Conservation (phyloP, 768 basidiomycete species). For the Mycena haematopus region DNA sequence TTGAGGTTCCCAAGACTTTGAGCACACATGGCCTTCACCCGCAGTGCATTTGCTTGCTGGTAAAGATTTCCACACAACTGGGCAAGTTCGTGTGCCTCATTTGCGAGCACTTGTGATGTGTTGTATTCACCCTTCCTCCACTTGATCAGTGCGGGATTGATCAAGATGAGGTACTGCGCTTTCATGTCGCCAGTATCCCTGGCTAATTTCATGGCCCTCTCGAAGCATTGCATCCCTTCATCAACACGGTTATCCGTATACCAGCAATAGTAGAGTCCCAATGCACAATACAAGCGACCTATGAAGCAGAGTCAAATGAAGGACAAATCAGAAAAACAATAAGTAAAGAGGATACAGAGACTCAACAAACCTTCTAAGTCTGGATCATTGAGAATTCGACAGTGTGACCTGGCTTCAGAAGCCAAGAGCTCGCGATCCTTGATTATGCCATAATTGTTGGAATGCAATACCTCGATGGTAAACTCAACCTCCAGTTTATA, state of each 20-base stretch:
- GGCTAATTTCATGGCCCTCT: not conserved
- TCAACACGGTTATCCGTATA: not conserved
- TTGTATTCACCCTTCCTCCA: not conserved
- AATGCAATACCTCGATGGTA: not conserved
- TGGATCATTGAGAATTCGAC: not conserved
- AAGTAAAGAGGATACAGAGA: too few species aligned
- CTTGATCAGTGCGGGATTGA: not conserved
- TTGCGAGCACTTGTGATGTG: not conserved
- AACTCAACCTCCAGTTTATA: not conserved
- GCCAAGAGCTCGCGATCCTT: not conserved
- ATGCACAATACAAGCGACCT: not conserved
- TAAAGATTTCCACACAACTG: not conserved
- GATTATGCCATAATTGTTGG: too few species aligned
- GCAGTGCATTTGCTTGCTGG: not conserved
- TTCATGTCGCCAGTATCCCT: not conserved
- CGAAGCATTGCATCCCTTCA: not conserved
- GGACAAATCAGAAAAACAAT: not conserved
- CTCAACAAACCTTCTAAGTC: not conserved
- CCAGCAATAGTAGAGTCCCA: not conserved
- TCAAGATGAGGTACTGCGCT: not conserved
- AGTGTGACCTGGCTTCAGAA: not conserved
- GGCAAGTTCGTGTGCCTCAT: not conserved
- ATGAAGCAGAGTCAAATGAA: too few species aligned
- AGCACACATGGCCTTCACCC: not conserved
- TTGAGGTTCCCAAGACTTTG: not conserved